Conservation (phyloP, 768 basidiomycete genomes). For the Boletellus ananas region DNA sequence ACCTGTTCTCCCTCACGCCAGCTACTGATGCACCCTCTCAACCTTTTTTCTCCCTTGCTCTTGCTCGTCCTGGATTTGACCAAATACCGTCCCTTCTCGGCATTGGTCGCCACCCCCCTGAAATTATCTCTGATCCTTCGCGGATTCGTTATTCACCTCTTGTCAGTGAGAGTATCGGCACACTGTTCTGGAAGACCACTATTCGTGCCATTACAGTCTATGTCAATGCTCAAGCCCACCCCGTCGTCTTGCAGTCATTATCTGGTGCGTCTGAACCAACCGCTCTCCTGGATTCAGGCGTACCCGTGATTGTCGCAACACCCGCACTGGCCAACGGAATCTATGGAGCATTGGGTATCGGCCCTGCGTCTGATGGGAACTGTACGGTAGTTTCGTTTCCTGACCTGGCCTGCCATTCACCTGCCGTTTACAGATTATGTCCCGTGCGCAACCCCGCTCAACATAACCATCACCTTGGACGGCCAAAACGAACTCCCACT, state of each 20-base stretch:
- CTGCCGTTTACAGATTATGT: constrained; percentile 55
- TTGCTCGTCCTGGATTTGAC: constrained; percentile 63
- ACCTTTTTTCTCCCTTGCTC: constrained; percentile 64
- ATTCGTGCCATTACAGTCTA: constrained; percentile 61
- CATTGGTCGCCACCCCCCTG: constrained; percentile 62
- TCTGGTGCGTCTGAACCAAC: constrained; percentile 46
- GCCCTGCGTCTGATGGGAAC: constrained; percentile 54
- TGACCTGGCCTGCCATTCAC: constrained; percentile 1
- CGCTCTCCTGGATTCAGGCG: constrained; percentile 72
- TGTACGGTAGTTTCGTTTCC: constrained; percentile 43
- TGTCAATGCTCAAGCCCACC: constrained; percentile 39
- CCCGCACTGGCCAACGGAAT: constrained; percentile 64
- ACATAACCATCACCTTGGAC: constrained; percentile 66
- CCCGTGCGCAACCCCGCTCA: constrained; percentile 66
- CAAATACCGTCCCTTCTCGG: constrained; percentile 57
- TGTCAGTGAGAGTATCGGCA: constrained; percentile 38
- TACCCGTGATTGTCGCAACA: constrained; percentile 63
- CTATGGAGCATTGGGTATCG: constrained; percentile 68
- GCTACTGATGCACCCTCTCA: constrained; percentile 46
- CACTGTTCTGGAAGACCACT: constrained; percentile 59
- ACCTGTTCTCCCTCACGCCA: constrained; percentile 68
- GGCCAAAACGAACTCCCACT: constrained; percentile 52
- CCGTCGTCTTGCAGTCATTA: constrained; percentile 41
- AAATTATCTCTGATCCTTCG: constrained; percentile 50
- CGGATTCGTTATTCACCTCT: constrained; percentile 48